Evolutionary conservation across 1,284 basidiomycete genomes (phyloP), one percentile per base, ranked within the genome.

Genomic region (Ustilago vetiveriae): DNA sequence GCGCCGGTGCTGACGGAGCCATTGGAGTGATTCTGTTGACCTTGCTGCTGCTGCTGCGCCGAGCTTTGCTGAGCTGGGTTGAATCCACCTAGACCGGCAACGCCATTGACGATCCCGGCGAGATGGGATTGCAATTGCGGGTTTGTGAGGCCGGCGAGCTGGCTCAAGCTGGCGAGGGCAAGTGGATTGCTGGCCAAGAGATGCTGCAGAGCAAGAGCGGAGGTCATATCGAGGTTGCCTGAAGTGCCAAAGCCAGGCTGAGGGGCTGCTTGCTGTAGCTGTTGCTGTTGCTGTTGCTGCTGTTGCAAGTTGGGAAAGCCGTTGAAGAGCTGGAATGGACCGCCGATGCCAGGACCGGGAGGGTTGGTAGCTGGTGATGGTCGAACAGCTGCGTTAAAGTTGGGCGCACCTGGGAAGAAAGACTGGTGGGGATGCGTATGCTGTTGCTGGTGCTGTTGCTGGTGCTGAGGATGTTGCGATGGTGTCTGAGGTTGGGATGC

Each of bases 131-230:
- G 69, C n/a, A 72, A 36, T 27, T 72, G 69, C 9, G 69, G 69
- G 37, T 72, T 72, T 26, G 58, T 67, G 35, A 72, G 48, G 19
- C 69, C 69, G 9, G 69, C 69, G 10, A 72, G 50, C 29, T 72
- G 69, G 30, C 63, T 66, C 22, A 72, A 17, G 23, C 69, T 67
- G n/a, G 69, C 69, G 8, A 72, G 64, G 7, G 74, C 76, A 16
- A 75, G 48, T 9, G 79, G 78, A 26, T 79, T 81, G 59, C 66
- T 69, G 30, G 72, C 60, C 14, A 81, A 54, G 11, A 81, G 63
- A 45, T 81, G 76, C 56, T 81, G 79, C 19, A 81, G 53, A n/a
- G 79, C 79, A n/a, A 81, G 56, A 19, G 75, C 74, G 6, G 76
- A 78, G 6, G 76, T 75, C 52, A 81, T 65, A 50, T 81, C 79